Base-by-base conservation (phyloP, 192 early-diverging fungal species). In the Lobulomyces angularis region DNA sequence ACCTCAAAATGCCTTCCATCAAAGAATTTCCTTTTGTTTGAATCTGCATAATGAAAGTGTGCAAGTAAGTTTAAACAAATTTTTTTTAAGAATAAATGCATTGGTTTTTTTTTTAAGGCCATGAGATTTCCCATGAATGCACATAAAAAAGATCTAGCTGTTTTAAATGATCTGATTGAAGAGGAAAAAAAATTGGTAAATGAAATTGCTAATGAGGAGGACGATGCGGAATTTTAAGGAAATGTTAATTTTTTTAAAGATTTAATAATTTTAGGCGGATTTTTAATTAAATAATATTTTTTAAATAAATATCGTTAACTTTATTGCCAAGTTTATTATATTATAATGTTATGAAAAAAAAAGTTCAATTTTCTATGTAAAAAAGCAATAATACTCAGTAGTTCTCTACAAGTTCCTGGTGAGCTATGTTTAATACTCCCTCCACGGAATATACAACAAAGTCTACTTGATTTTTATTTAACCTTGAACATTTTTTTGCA, bases 11-110 rank as follows among this genome's bases (percentile, higher is more conserved):
- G 90, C 92, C 0, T 99, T 95, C 65, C 79, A 99, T 56, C 79
- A 86, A 43, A 81, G 91, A 43, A 97, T 94, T 48, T 70, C 65
- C 8, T 97, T 94, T 62, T 97, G 93, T 48, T 75, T 97, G 45
- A 83, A 89, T 38, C 71, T 99, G 23, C 91, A 97, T 67, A 94
- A 96, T 59, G 91, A 95, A 44, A 84, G 83, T 23, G 88, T 99
- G 52, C 88, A 88, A 77, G 76, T 78, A 44, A 41, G 29, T 24
- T 5, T 25, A 8, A 18, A 0, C 16, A 51, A 1, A 42, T 8
- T 28, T 22, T 19, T 16, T 16, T 6, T 2, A 23, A 20, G 32
- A 22, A 46, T 30, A 37, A 3, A 30, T 14, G 25, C 16, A 8
- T 44, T 44, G 23, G 22, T 3, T 16, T 20, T 32, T 26, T 17